Evolutionary conservation across 352 stramenopile species (phyloP).

Genomic region (Blastocystis sp.): DNA sequence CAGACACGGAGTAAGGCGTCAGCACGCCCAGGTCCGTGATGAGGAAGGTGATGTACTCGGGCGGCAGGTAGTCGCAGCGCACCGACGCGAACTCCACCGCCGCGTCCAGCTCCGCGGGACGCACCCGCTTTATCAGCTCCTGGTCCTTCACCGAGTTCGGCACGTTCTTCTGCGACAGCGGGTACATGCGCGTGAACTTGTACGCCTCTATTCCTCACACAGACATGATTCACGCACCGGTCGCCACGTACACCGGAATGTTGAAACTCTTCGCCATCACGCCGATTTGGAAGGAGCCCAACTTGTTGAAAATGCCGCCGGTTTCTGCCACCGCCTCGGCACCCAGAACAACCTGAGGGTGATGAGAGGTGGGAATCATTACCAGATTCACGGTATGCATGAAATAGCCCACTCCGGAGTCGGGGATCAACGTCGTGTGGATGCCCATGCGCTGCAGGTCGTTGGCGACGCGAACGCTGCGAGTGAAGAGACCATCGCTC

Average conservation of each 20-base stretch:
- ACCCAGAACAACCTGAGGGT: constrained; percentile 29
- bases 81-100: constrained; percentile 44
- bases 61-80: constrained; percentile 50
- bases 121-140: neutral
- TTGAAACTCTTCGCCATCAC: constrained; percentile 66
- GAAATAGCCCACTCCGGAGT: constrained; percentile 67
- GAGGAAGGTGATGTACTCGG: constrained; percentile 56
- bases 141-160: constrained; percentile 3
- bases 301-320: constrained; percentile 66
- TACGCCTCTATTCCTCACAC: constrained; percentile 13
- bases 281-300: constrained; percentile 66
- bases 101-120: constrained; percentile 37
- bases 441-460: constrained; percentile 38
- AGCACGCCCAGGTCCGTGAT: constrained; percentile 64
- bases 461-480: constrained; percentile 47
- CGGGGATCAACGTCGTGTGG: constrained; percentile 62
- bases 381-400: constrained; percentile 60
- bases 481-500: neutral
- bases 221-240: neutral
- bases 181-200: constrained; percentile 67
- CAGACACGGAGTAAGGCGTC: constrained; percentile 38
- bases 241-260: constrained; percentile 62
- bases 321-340: constrained; percentile 63
- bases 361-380: neutral
- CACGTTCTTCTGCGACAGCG: constrained; percentile 52